Evolutionary conservation across 352 stramenopile species (phyloP), one percentile per base, ranked within the genome.

Genomic region (Globisporangium spiculum): DNA sequence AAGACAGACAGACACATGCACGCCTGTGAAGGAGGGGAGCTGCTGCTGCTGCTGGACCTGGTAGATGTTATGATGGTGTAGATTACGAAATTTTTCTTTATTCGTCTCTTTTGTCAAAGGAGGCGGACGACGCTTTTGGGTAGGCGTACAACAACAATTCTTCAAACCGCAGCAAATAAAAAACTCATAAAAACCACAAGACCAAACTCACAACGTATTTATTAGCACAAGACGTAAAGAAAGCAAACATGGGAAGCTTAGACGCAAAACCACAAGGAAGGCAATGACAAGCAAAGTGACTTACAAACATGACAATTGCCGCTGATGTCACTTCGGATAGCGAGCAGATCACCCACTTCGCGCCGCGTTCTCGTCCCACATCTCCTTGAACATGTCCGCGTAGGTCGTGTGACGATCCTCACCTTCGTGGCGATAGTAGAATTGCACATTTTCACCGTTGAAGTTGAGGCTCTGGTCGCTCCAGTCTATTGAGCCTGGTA

Each of bases 1-100:
- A 52, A 22, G 44, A 52, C 44, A 8, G 44, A 50, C 44, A 20
- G 16, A 50, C 16, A 20, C 4, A 50, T 7, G 7, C 14, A 50
- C 32, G 32, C 14, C 16, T 50, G 41, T 3, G 14, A 50, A n/a
- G 14, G 41, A 50, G 5, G 16, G 16, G 5, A 50, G 16, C 41
- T 32, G 30, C 4, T 32, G 30, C 30, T 50, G 41, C 41, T 50
- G 41, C 41, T 50, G 41, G 41, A 20, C 41, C 41, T 50, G 18
- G 44, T 52, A 52, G 44, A 52, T 52, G 44, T 52, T 52, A 52
- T 52, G 44, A 52, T 52, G 44, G 18, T 52, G 44, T 52, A 52
- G 44, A 52, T 52, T 52, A 52, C 44, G 18, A 52, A 52, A 24
- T 52, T 9, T 52, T 52, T 52, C 44, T 52, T 52, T 52, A 52